Evolutionary conservation across 352 stramenopile genomes (phyloP).

Genomic region (Phytophthora megakarya): DNA sequence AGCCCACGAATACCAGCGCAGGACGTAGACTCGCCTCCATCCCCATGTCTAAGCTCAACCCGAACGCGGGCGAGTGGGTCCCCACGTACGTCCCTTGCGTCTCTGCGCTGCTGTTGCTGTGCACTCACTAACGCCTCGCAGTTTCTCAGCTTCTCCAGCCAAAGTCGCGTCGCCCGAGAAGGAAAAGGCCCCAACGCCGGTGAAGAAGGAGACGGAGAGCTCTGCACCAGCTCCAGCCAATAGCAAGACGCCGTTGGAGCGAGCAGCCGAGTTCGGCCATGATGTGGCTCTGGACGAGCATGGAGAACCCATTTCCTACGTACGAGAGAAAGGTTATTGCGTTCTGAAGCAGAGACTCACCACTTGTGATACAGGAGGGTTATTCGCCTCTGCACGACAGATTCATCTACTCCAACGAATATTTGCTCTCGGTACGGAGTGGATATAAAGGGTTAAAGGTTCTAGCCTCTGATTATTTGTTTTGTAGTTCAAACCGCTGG

Average conservation of each 20-base stretch:
- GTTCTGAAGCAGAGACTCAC: neutral
- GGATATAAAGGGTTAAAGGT: neutral
- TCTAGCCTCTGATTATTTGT: neutral
- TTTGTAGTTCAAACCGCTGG: conserved; percentile 59
- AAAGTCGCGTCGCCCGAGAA: conserved; percentile 27
- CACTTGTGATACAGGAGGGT: conserved; percentile 24
- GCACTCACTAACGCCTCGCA: conserved; percentile 15
- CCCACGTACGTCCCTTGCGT: conserved; percentile 53
- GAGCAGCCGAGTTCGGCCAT: conserved; percentile 16
- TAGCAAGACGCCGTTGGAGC: conserved; percentile 29
- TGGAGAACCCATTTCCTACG: conserved; percentile 40
- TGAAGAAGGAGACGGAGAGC: conserved; percentile 15
- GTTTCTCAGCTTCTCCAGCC: conserved; percentile 38
- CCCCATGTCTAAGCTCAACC: conserved; percentile 68
- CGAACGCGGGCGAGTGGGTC: conserved; percentile 84
- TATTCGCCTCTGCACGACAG: conserved; percentile 42
- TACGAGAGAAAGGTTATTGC: conserved; percentile 11
- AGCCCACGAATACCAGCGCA: conserved; percentile 4
- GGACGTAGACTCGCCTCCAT: conserved; percentile 5
- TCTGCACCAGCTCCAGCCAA: neutral
- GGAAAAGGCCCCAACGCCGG: conserved; percentile 4
- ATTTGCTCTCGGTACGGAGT: conserved; percentile 47
- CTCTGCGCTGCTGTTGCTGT: too few relatives aligned
- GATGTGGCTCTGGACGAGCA: conserved; percentile 31
- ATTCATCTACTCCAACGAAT: conserved; percentile 72